phyloP scores from a whole-genome alignment of 2,329 filamentous ascomycete genomes.

The Incumbomyces delicatus region DNA sequence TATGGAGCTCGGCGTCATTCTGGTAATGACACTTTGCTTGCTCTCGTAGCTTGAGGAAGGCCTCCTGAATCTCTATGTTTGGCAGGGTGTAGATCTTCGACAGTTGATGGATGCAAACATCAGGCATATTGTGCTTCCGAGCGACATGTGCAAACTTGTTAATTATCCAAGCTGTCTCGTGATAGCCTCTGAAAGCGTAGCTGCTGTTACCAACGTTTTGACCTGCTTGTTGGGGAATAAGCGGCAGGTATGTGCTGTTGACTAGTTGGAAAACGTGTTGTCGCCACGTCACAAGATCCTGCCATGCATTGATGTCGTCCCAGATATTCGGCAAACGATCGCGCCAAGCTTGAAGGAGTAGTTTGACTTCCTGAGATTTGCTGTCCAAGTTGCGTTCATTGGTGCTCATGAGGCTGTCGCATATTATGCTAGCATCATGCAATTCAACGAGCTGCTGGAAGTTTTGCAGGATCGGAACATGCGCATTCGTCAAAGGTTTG shows the following conservation, averaged over 20 bases:
- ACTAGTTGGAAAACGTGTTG: slow-evolving; percentile 98
- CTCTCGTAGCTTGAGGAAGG: slow-evolving; percentile 95
- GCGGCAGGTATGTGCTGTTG: slow-evolving; percentile 80
- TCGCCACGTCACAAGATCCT: slow-evolving; percentile 98
- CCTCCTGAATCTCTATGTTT: slow-evolving; percentile 99
- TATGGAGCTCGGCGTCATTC: slow-evolving; percentile 83
- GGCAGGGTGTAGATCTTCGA: slow-evolving; percentile 97
- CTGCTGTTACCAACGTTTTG: slow-evolving; percentile 81
- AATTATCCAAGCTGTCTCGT: slow-evolving; percentile 99
- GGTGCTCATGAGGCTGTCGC: slow-evolving; percentile 76
- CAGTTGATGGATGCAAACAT: slow-evolving; percentile 94
- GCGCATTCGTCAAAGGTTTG: slow-evolving; percentile 81
- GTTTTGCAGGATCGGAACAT: slow-evolving; percentile 89
- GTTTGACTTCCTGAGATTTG: slow-evolving; percentile 91
- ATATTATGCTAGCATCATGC: slow-evolving; percentile 95
- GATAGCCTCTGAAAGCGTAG: slow-evolving; percentile 92
- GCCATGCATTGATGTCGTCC: slow-evolving; percentile 99
- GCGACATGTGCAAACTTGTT: slow-evolving; percentile 97
- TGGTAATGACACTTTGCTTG: slow-evolving; percentile 99
- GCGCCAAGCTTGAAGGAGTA: slow-evolving; percentile 88
- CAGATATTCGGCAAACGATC: slow-evolving; percentile 93
- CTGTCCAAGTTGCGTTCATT: slow-evolving; percentile 76
- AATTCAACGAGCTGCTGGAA: slow-evolving; percentile 97
- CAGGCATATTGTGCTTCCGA: slow-evolving; percentile 88
- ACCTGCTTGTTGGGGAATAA: slow-evolving; percentile 64